Evolutionary conservation across 371 early-diverging fungal genomes (phyloP).

Genomic region (Batkoa obscura): DNA sequence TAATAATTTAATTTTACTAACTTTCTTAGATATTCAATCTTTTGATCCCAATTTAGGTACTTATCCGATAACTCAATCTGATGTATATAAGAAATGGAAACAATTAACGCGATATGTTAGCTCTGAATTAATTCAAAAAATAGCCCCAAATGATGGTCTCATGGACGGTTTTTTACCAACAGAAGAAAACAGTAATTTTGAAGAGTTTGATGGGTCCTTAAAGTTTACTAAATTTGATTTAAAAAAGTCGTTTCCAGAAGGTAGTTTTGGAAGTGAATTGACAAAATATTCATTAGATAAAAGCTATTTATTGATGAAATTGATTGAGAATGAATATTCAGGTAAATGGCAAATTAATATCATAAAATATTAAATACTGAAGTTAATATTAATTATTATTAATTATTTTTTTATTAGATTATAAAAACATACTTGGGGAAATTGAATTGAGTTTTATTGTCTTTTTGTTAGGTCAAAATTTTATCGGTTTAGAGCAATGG

Average conservation of each 20-base stretch:
- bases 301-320: slow-evolving; percentile 47
- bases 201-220: neutral
- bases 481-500: slow-evolving; percentile 78
- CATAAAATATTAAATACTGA: neutral
- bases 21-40: slow-evolving; percentile 26
- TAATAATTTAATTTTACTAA: neutral
- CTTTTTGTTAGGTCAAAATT: slow-evolving; percentile 66
- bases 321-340: slow-evolving; percentile 10
- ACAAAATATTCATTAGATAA: slow-evolving; percentile 80
- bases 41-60: slow-evolving; percentile 71
- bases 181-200: slow-evolving; percentile 11
- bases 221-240: slow-evolving; percentile 50
- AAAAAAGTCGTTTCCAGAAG: slow-evolving; percentile 54
- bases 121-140: slow-evolving; percentile 21
- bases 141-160: slow-evolving; percentile 41
- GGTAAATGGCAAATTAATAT: neutral
- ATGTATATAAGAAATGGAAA: slow-evolving; percentile 43
- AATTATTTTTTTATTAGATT: too few species aligned
- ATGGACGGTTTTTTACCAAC: slow-evolving; percentile 15
- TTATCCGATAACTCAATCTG: slow-evolving; percentile 54
- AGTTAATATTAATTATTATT: slow-evolving; percentile 12
- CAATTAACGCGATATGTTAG: slow-evolving; percentile 43
- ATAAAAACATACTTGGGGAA: slow-evolving; percentile 39
- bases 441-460: slow-evolving; percentile 61
- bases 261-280: slow-evolving; percentile 44